These are phyloP conservation scores for Mycena rebaudengoi DNA, from an alignment of 768 basidiomycete genomes.

Conservation along the genomic window DNA sequence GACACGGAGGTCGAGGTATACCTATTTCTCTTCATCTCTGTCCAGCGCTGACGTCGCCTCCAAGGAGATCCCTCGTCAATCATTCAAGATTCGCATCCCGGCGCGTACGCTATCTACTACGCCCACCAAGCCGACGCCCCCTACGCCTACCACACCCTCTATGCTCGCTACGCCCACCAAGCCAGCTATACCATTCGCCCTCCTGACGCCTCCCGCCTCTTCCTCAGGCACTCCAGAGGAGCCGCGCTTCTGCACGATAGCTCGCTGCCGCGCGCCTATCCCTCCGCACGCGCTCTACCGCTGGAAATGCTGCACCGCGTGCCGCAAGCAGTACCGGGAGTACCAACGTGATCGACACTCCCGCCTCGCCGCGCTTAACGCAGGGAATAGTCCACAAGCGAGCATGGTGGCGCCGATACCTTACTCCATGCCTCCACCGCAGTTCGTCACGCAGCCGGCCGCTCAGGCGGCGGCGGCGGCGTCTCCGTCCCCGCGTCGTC, in stretches of 20 bases:
- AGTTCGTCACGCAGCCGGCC: neutral
- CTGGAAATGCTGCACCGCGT: slow-evolving; percentile 27
- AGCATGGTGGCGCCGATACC: too few relatives aligned
- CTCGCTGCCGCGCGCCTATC: slow-evolving; percentile 22
- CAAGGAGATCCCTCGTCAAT: slow-evolving; percentile 13
- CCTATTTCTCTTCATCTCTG: neutral
- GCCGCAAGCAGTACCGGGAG: slow-evolving; percentile 26
- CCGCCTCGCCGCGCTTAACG: neutral
- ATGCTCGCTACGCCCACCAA: neutral
- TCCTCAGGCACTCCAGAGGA: neutral
- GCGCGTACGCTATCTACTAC: slow-evolving; percentile 13
- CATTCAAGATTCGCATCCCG: slow-evolving; percentile 28
- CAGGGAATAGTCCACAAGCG: too few relatives aligned
- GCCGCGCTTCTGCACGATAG: slow-evolving; percentile 25
- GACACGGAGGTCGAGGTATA: slow-evolving; percentile 11
- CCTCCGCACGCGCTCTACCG: slow-evolving; percentile 19
- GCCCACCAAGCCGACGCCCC: slow-evolving; percentile 3
- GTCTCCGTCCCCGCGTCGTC: neutral
- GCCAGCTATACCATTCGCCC: neutral
- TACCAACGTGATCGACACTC: slow-evolving; percentile 24
- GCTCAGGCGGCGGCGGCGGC: neutral
- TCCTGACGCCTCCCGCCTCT: slow-evolving; percentile 18
- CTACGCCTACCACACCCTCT: too few relatives aligned
- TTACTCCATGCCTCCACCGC: neutral
- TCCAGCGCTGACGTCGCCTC: neutral